phyloP scores from a whole-genome alignment of 176 grass and related monocot species.

The Bromus sterilis region DNA sequence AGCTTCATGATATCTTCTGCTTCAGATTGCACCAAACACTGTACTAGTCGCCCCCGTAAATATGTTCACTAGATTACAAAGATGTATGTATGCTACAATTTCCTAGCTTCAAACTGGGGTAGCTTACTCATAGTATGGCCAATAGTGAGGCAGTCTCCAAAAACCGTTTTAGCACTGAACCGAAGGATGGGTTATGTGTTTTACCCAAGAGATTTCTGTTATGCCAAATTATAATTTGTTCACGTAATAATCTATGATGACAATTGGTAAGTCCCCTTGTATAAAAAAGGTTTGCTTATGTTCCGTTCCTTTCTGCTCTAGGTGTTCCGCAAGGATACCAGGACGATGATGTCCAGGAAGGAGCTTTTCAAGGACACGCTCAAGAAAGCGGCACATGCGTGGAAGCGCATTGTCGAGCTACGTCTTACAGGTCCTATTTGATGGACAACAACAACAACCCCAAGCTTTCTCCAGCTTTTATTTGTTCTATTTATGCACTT shows the following conservation, averaged over 20 bases:
- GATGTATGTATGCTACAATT: background rate
- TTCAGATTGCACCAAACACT: background rate
- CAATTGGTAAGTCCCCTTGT: background rate
- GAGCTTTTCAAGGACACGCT: slow-evolving; percentile 93
- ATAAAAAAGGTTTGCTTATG: background rate
- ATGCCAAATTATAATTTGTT: background rate
- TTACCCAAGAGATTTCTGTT: background rate
- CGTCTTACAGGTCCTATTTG: slow-evolving; percentile 78
- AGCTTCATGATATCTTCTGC: background rate
- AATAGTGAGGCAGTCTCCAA: background rate
- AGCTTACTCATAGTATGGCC: background rate
- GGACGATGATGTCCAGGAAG: slow-evolving; percentile 73
- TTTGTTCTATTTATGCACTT: background rate
- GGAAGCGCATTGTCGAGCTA: slow-evolving; percentile 81
- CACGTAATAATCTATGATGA: background rate
- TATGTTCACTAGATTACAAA: background rate
- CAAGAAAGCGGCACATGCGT: slow-evolving; percentile 64
- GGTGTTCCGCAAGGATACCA: slow-evolving; percentile 86
- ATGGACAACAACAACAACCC: background rate
- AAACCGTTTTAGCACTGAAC: background rate
- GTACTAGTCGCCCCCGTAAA: background rate
- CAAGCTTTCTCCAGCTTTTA: background rate
- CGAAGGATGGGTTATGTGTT: background rate
- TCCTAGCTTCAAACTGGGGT: background rate
- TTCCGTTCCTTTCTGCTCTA: background rate